Base-by-base conservation (phyloP, 1,139 yeast genomes). In the Yamadazyma jaroonii region DNA sequence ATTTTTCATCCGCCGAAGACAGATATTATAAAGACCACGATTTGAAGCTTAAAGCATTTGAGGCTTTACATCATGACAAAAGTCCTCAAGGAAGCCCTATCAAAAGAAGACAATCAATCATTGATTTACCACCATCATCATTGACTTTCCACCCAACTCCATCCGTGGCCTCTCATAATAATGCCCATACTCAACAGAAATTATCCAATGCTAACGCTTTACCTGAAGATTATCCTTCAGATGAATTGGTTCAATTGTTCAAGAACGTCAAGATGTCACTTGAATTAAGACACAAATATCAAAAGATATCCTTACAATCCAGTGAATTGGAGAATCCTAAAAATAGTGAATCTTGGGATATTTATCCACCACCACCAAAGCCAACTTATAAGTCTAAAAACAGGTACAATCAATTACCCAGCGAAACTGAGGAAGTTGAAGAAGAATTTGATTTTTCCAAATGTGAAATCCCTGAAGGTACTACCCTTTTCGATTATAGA, bases 301-400 rank as follows among this genome's bases (percentile, higher is more conserved):
- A 86, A 61, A 55, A 62, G 1, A 52, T 77, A 6, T 88, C 97
- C 0, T 52, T 79, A 37, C 99, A 94, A 63, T 37, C 44, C 1
- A 67, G 79, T 34, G 87, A 84, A 34, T 59, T 63, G 32, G 83
- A 79, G 46, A 92, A 94, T 58, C 98, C 98, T 2, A 89, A 89
- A 57, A 90, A 92, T 58, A 50, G 47, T 22, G 69, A 64, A 21
- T 64, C 60, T 31, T 94, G 98, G 97, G 56, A 57, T 11, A 81
- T 94, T 35, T 90, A 90, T 56, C 99, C 99, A 0, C 81, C 84
- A 9, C 97, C 97, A 1, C 98, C 98, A 9, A 81, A 81, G 44
- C 97, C 98, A 2, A 81, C 94, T 21, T 92, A 95, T 76, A 84
- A 85, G 51, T 76, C 85, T 15, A 80, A 75, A 38, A 67, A 72